Evolutionary conservation across 768 basidiomycete species (phyloP), one percentile per base, ranked within the genome.

Genomic region (Suillus discolor): DNA sequence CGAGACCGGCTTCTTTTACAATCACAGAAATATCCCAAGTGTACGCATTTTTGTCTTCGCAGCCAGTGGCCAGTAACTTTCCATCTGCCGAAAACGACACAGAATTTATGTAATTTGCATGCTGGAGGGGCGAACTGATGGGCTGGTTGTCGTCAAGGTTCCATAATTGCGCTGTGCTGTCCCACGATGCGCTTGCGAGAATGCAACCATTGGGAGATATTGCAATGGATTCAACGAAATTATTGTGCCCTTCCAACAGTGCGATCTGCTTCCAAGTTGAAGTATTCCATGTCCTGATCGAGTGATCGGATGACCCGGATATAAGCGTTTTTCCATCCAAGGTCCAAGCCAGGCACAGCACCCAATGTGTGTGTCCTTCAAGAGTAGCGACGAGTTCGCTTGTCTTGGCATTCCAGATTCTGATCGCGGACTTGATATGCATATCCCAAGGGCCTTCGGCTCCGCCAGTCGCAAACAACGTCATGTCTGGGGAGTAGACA

Each of bases 91-190:
- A 47, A 47, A 47, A 47, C 4, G 45, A 47, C 45, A n/a, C 45
- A 5, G 4, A n/a, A n/a, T 0, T 3, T 4, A n/a, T 11, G 0
- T 0, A 0, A 12, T 2, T 0, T 45, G n/a, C 20, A 45, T 45
- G 45, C 0, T 45, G 45, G 1, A 45, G 45, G 9, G 45, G 11
- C 4, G 1, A n/a, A n/a, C 20, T n/a, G 20, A n/a, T 45, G 3
- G 44, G 44, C 44, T 45, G 44, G 9, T n/a, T n/a, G 44, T 45
- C 4, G 9, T 45, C 44, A 3, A 45, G 20, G 20, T n/a, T 45
- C 44, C 44, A 45, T 45, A 45, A 45, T 11, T 3, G 20, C 3
- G 8, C 44, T 45, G 44, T 45, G 0, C 11, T 0, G 20, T 45
- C 44, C 0, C 0, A 1, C 0, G 44, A 45, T 45, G 44, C 20